A percentile compares a stretch with the other conserved stretches of the same genome.
Evolutionary conservation across 2,329 filamentous ascomycete species (phyloP).

Genomic region (Trichoderma sp.): DNA sequence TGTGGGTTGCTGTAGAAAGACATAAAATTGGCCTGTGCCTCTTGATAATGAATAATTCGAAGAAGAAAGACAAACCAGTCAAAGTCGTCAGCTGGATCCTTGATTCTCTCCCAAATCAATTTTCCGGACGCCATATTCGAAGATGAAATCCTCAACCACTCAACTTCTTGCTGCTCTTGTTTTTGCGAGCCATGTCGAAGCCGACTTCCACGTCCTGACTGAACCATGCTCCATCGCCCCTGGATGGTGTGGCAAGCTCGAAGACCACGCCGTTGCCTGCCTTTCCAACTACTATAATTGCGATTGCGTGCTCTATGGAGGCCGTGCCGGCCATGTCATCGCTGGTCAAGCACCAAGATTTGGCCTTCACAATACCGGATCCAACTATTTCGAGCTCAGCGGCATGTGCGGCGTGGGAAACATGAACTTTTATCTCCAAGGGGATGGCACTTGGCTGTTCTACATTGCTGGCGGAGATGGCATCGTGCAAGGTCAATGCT

Average conservation of each 20-base stretch:
- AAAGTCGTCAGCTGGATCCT: too few species aligned
- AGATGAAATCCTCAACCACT: neutral
- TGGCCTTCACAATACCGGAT: neutral
- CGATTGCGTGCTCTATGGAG: neutral
- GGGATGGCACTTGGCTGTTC: neutral
- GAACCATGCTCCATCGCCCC: slow-evolving; percentile 4
- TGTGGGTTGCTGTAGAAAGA: neutral
- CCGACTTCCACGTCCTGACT: slow-evolving; percentile 3
- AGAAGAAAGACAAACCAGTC: neutral
- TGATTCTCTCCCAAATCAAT: neutral
- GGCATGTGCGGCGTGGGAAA: slow-evolving; percentile 3
- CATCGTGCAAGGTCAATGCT: neutral
- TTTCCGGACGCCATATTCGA: neutral
- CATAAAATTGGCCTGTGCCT: neutral
- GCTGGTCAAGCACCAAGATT: neutral
- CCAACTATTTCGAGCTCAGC: neutral
- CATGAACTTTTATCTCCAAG: slow-evolving; percentile 8
- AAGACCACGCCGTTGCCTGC: neutral
- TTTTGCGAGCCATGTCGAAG: neutral
- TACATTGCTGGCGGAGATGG: slow-evolving; percentile 1
- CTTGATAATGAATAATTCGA: neutral
- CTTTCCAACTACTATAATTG: slow-evolving; percentile 7
- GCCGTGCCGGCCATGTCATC: neutral
- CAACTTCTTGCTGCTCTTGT: neutral
- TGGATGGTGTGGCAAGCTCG: neutral